Evolutionary conservation across 2,329 filamentous ascomycete genomes (phyloP).

Genomic region (Alternaria novae-zelandiae): DNA sequence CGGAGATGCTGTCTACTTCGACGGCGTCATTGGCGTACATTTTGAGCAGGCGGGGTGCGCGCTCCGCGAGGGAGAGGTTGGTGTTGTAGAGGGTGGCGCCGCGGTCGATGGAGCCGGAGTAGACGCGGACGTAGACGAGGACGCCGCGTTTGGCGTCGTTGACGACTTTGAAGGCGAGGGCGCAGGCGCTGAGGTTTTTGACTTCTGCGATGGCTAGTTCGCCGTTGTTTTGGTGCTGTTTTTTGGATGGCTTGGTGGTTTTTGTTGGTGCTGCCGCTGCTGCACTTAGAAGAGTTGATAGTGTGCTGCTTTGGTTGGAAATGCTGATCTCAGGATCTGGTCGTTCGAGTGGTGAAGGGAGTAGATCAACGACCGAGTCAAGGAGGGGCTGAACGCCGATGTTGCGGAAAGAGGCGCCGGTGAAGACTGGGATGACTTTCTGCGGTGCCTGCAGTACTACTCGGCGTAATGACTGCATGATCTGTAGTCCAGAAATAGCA

Average conservation of each 20-base stretch:
- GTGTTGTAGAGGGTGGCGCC: slow-evolving; percentile 86
- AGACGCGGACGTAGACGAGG: slow-evolving; percentile 90
- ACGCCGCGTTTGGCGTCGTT: slow-evolving; percentile 85
- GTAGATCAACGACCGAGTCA: slow-evolving; percentile 84
- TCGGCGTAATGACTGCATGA: slow-evolving; percentile 76
- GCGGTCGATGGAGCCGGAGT: slow-evolving; percentile 79
- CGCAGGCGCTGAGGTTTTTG: slow-evolving; percentile 72
- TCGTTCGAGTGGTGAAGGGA: slow-evolving; percentile 81
- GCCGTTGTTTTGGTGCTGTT: slow-evolving; percentile 10
- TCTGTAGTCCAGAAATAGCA: slow-evolving; percentile 67
- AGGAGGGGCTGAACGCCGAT: slow-evolving; percentile 92
- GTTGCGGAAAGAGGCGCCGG: slow-evolving; percentile 90
- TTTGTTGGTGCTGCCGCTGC: slow-evolving; percentile 32
- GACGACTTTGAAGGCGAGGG: slow-evolving; percentile 89
- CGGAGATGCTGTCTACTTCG: slow-evolving; percentile 78
- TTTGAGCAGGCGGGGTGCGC: slow-evolving; percentile 79
- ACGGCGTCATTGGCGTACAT: slow-evolving; percentile 90
- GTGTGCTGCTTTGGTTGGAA: slow-evolving; percentile 61
- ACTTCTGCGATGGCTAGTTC: slow-evolving; percentile 43
- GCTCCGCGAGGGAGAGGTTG: slow-evolving; percentile 78
- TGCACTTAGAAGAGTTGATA: slow-evolving; percentile 55
- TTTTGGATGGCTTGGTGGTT: slow-evolving; percentile 17
- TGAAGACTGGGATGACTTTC: slow-evolving; percentile 82
- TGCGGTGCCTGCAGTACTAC: slow-evolving; percentile 73
- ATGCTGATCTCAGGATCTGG: slow-evolving; percentile 80